These are phyloP conservation scores for Marchantia polymorpha DNA, from an alignment of 225 moss, liverwort and hornwort species.

Conservation along the genomic window DNA sequence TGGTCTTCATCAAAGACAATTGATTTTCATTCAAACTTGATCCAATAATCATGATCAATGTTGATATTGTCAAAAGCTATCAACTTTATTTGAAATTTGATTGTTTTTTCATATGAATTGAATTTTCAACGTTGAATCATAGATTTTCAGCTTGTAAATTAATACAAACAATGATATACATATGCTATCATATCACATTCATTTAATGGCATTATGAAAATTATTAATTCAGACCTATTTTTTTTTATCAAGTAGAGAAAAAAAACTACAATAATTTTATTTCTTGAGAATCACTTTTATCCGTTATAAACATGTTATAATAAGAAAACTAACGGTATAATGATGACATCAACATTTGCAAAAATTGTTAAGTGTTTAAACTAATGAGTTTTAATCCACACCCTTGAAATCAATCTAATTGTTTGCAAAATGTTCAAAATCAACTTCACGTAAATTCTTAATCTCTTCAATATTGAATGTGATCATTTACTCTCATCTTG, in stretches of 20 bases:
- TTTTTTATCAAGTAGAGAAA: constrained; percentile 76
- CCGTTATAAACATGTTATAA: constrained; percentile 72
- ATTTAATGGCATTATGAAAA: constrained; percentile 64
- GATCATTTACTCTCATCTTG: constrained; percentile 54
- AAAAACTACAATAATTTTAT: constrained; percentile 63
- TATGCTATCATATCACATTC: constrained; percentile 62
- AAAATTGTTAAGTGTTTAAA: constrained; percentile 59
- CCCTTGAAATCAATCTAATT: constrained; percentile 61
- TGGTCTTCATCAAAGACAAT: constrained; percentile 77
- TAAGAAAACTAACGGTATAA: too few relatives aligned
- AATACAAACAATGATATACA: constrained; percentile 68
- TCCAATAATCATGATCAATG: constrained; percentile 63
- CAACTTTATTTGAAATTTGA: constrained; percentile 73
- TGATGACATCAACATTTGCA: constrained; percentile 63
- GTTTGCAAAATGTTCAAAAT: constrained; percentile 41
- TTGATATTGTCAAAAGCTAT: constrained; percentile 73
- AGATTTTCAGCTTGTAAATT: constrained; percentile 60
- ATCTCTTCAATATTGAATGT: constrained; percentile 53
- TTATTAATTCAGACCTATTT: constrained; percentile 57
- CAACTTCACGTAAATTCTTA: constrained; percentile 34
- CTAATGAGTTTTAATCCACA: constrained; percentile 54
- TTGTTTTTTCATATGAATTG: constrained; percentile 39
- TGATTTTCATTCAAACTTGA: constrained; percentile 68
- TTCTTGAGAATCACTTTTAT: constrained; percentile 80
- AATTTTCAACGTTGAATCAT: constrained; percentile 69